Evolutionary conservation across 1,139 yeast species (phyloP), one percentile per base, ranked within the genome.

Genomic region (Yamadazyma triangularis): DNA sequence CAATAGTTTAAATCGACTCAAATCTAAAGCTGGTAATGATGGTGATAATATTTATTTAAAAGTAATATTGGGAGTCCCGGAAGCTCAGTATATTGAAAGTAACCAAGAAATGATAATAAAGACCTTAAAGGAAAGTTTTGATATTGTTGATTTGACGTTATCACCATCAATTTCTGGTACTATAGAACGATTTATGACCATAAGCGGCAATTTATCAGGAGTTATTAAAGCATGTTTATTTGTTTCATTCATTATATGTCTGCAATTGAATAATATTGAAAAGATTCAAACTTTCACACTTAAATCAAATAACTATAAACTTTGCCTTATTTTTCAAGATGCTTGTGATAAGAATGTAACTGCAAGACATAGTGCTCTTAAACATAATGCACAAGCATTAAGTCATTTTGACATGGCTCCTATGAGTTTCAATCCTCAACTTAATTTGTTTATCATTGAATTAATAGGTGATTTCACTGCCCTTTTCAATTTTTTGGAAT

Each of bases 281-380:
- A 34, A 44, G 11, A 30, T 33, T 13, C 53, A 50, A 25, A 24
- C 35, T 8, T 49, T 46, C 32, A 60, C 64, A 0, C 50, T 66
- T 26, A 64, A 63, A 32, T 60, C 70, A 1, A 32, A 47, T 8
- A 53, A 50, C 34, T 64, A 57, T 34, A 39, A 39, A 12, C 23
- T 51, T 7, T 39, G 31, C n/a, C 22, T 41, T 12, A 24, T 42
- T 13, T 14, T 41, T 4, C 32, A 25, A 22, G 45, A 44, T 24
- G 25, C 26, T 18, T 18, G 8, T 7, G 9, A 18, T 18, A 18
- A 7, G 6, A 6, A 18, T 7, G n/a, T n/a, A n/a, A n/a, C n/a
- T n/a, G n/a, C n/a, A n/a, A 29, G 43, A 25, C 23, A 24, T 4
- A 19, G 38, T 26, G 44, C 36, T 24, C 32, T 44, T 2, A 33